Percentiles rank a stretch among this genome's conserved stretches.
Evolutionary conservation across 352 stramenopile genomes (phyloP).

Genomic region (Pythium periplocum): DNA sequence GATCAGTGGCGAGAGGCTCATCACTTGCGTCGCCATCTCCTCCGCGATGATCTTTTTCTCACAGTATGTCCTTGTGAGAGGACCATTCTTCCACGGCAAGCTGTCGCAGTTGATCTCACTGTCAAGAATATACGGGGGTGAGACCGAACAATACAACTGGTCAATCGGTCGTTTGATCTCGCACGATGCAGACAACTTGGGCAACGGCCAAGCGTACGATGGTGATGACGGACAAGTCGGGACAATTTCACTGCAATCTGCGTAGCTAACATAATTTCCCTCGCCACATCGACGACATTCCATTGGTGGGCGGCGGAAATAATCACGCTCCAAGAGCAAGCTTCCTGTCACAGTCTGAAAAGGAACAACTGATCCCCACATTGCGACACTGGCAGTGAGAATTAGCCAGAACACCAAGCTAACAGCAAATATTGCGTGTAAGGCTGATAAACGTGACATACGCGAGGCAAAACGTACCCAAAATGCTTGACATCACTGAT

Average conservation of each 20-base stretch:
- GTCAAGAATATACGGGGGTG: slow-evolving; percentile 31
- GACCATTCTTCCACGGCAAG: slow-evolving; percentile 31
- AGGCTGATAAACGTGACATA: no score
- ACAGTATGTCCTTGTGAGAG: slow-evolving; percentile 27
- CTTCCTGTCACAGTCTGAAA: slow-evolving; percentile 82
- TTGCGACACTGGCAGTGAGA: slow-evolving; percentile 47
- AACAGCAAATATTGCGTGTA: not conserved
- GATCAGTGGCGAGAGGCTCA: slow-evolving; percentile 80
- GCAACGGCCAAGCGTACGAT: slow-evolving; percentile 38
- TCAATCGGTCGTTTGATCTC: slow-evolving; percentile 26
- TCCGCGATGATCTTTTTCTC: slow-evolving; percentile 35
- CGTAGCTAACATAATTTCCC: slow-evolving; percentile 33
- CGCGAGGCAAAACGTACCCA: slow-evolving; percentile 10
- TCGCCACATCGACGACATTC: slow-evolving; percentile 31
- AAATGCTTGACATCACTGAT: slow-evolving; percentile 43
- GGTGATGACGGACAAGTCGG: slow-evolving; percentile 26
- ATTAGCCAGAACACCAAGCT: slow-evolving; percentile 72
- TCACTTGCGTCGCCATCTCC: slow-evolving; percentile 37
- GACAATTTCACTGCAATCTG: slow-evolving; percentile 37
- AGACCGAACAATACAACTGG: slow-evolving; percentile 25
- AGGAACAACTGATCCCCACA: slow-evolving; percentile 80
- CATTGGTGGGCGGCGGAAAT: slow-evolving; percentile 24
- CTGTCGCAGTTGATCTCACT: slow-evolving; percentile 47
- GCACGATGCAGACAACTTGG: slow-evolving; percentile 28
- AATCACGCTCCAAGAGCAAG: slow-evolving; percentile 76